Evolutionary conservation across 2,329 filamentous ascomycete genomes (phyloP).

Genomic region (Nigrospora oryzae): DNA sequence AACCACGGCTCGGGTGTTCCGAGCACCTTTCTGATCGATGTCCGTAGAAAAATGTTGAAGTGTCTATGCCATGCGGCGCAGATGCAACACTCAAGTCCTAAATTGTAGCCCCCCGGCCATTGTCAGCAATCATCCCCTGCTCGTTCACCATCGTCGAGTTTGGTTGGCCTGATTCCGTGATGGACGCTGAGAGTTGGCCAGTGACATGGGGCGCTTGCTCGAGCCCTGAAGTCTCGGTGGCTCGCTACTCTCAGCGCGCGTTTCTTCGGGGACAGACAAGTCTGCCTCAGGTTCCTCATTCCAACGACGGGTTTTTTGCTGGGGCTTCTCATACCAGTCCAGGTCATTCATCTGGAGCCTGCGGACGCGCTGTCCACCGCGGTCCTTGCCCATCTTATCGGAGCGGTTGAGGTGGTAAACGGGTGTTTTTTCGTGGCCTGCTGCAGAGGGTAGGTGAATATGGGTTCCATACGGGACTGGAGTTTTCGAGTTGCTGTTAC

Average conservation of each 20-base stretch:
- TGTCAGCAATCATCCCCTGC: neutral
- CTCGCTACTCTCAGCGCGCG: neutral
- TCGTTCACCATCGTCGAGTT: neutral
- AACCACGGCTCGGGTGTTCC: too few relatives aligned
- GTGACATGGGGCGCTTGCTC: neutral
- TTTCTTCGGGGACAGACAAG: neutral
- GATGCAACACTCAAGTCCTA: neutral
- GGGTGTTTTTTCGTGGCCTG: conserved; percentile 41
- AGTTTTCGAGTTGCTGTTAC: conserved; percentile 47
- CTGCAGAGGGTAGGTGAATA: conserved; percentile 36
- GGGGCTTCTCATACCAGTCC: conserved; percentile 67
- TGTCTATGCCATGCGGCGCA: neutral
- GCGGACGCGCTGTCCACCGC: conserved; percentile 71
- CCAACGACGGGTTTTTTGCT: neutral
- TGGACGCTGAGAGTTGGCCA: neutral
- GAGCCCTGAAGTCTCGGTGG: neutral
- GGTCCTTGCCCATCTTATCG: conserved; percentile 51
- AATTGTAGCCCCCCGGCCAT: neutral
- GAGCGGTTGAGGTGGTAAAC: conserved; percentile 45
- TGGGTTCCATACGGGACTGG: conserved; percentile 32
- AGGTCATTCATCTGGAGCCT: conserved; percentile 95
- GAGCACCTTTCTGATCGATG: too few relatives aligned
- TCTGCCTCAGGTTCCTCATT: neutral
- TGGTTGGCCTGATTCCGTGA: neutral
- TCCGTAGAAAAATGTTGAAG: neutral